These are phyloP conservation scores for Emydomyces testavorans DNA, from an alignment of 2,329 filamentous ascomycete species.

Conservation along the genomic window DNA sequence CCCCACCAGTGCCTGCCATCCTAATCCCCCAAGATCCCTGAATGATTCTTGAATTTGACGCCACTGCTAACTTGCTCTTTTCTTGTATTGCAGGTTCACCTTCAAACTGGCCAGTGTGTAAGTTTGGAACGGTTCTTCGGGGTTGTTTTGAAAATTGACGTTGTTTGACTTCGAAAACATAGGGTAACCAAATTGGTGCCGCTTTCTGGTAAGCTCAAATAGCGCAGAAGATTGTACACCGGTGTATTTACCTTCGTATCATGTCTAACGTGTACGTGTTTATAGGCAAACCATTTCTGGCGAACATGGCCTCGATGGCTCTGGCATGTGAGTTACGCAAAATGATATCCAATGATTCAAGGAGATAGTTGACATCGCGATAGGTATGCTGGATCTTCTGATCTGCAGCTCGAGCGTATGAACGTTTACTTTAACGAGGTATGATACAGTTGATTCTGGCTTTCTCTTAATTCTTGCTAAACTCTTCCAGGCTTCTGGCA, in stretches of 20 bases:
- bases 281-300: constrained; percentile 16
- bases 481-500: constrained; percentile 10
- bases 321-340: constrained; percentile 12
- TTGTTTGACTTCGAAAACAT: constrained; percentile 27
- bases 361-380: neutral
- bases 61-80: constrained; percentile 22
- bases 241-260: neutral
- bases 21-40: constrained; percentile 13
- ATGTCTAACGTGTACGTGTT: constrained; percentile 5
- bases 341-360: neutral
- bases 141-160: constrained; percentile 10
- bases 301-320: constrained; percentile 16
- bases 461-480: constrained; percentile 6
- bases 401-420: constrained; percentile 16
- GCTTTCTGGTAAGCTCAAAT: constrained; percentile 72
- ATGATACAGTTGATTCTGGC: neutral
- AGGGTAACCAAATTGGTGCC: constrained; percentile 99
- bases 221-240: neutral
- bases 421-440: constrained; percentile 17
- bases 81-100: constrained; percentile 69
- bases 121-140: constrained; percentile 32
- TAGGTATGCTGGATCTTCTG: constrained; percentile 15
- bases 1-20: constrained; percentile 23
- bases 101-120: constrained; percentile 99
- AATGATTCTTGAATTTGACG: neutral